A percentile compares a stretch with the other conserved stretches of the same genome.
Conservation (phyloP, 1,139 yeast species). For the Geotrichum restrictum region DNA sequence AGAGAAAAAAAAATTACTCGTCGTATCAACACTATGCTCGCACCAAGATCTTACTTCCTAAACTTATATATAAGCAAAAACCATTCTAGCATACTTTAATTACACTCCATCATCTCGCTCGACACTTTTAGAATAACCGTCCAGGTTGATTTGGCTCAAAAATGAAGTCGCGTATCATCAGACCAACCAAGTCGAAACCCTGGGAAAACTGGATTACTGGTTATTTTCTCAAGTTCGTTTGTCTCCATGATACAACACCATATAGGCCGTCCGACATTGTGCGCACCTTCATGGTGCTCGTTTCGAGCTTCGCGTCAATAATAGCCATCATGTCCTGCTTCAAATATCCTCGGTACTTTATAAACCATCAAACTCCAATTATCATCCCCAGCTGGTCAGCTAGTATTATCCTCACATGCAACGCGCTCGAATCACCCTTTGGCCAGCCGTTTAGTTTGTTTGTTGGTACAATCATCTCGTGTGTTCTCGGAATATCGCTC, state of each 20-base stretch:
- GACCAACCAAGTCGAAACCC: neutral
- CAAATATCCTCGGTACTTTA: slow-evolving; percentile 46
- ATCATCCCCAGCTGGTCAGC: slow-evolving; percentile 63
- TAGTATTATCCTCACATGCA: slow-evolving; percentile 58
- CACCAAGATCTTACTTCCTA: too few relatives aligned
- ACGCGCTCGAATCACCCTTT: slow-evolving; percentile 54
- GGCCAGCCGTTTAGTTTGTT: slow-evolving; percentile 64
- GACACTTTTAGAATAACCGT: too few relatives aligned
- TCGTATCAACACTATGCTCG: too few relatives aligned
- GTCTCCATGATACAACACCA: neutral
- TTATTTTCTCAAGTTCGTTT: slow-evolving; percentile 8
- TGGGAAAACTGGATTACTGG: too few relatives aligned
- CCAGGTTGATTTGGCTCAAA: too few relatives aligned
- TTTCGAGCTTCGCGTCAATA: slow-evolving; percentile 50
- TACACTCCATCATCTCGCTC: too few relatives aligned
- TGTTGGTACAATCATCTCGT: slow-evolving; percentile 53
- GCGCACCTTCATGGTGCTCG: slow-evolving; percentile 27
- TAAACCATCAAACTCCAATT: slow-evolving; percentile 47
- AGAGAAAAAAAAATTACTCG: slow-evolving; percentile 24
- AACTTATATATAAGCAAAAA: too few relatives aligned
- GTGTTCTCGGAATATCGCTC: slow-evolving; percentile 54
- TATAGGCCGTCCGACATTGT: slow-evolving; percentile 20
- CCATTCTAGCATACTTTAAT: too few relatives aligned
- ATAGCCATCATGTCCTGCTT: slow-evolving; percentile 51
- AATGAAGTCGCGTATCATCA: neutral